Evolutionary conservation across 2,329 filamentous ascomycete species (phyloP).

Genomic region (Epichloe scottii): DNA sequence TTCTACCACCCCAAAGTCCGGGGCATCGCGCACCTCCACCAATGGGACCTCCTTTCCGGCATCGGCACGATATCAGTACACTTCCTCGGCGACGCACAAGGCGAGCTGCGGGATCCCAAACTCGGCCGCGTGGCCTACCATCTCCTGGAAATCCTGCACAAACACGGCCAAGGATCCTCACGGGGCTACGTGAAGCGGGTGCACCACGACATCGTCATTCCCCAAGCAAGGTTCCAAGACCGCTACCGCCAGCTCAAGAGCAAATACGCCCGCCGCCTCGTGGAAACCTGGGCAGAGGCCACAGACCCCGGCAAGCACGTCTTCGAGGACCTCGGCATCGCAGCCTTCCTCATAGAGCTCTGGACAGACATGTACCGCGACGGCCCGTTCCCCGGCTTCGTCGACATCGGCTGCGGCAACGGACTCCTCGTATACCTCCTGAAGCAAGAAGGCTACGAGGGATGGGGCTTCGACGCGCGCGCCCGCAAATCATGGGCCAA

Average conservation of each 20-base stretch:
- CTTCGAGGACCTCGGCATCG: slow-evolving; percentile 86
- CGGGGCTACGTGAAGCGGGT: slow-evolving; percentile 69
- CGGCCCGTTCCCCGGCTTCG: slow-evolving; percentile 65
- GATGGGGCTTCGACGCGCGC: slow-evolving; percentile 90
- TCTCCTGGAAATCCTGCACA: slow-evolving; percentile 55
- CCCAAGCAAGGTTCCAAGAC: slow-evolving; percentile 66
- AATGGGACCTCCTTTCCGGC: slow-evolving; percentile 34
- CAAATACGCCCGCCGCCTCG: slow-evolving; percentile 60
- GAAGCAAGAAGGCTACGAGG: slow-evolving; percentile 63
- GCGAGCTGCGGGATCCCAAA: slow-evolving; percentile 25
- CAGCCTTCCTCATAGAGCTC: slow-evolving; percentile 83
- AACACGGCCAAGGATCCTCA: slow-evolving; percentile 55
- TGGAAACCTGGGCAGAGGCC: slow-evolving; percentile 68
- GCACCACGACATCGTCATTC: slow-evolving; percentile 69
- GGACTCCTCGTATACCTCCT: slow-evolving; percentile 80
- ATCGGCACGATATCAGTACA: slow-evolving; percentile 45
- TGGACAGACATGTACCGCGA: slow-evolving; percentile 71
- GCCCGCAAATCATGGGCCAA: slow-evolving; percentile 70
- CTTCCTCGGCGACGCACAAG: slow-evolving; percentile 38
- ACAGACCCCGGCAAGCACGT: slow-evolving; percentile 88
- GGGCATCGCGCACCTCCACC: slow-evolving; percentile 65
- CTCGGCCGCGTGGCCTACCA: slow-evolving; percentile 56
- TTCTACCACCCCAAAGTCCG: slow-evolving; percentile 78
- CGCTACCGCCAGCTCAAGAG: slow-evolving; percentile 71
- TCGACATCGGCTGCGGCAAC: slow-evolving; percentile 94